Evolutionary conservation across 2,329 filamentous ascomycete species (phyloP).

Genomic region (Fusarium irregulare): DNA sequence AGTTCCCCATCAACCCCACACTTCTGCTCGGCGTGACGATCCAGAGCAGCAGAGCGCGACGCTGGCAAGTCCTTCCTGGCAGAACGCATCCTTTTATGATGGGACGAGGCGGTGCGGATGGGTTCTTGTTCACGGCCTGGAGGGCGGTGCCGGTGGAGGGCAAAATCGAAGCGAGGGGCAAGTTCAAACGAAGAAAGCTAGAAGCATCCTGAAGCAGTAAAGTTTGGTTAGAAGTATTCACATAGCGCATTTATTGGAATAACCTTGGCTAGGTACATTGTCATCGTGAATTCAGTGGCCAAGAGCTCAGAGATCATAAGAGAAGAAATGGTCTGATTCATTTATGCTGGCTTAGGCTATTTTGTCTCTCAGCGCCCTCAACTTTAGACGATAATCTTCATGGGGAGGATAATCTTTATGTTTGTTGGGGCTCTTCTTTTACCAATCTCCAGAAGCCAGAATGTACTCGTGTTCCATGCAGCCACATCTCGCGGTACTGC

Average conservation of each 20-base stretch:
- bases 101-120: constrained; percentile 85
- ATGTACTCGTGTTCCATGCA: background rate
- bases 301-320: background rate
- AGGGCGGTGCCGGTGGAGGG: constrained; percentile 83
- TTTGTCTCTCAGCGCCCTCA: background rate
- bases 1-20: constrained; percentile 90
- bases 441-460: background rate
- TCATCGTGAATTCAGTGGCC: background rate
- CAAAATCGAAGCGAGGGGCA: constrained; percentile 84
- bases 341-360: background rate
- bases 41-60: constrained; percentile 81
- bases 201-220: constrained; percentile 46
- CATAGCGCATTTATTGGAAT: constrained; percentile 3
- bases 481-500: background rate
- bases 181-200: constrained; percentile 76
- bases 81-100: constrained; percentile 97
- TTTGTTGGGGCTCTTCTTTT: background rate
- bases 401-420: background rate
- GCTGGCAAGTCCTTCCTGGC: constrained; percentile 92
- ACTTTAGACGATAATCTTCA: background rate
- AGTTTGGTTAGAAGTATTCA: background rate
- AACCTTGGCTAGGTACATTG: background rate
- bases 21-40: constrained; percentile 82
- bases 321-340: background rate
- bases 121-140: constrained; percentile 88